Base-by-base conservation (phyloP, 139 green algal genomes). In the Nannochloris sp. region DNA sequence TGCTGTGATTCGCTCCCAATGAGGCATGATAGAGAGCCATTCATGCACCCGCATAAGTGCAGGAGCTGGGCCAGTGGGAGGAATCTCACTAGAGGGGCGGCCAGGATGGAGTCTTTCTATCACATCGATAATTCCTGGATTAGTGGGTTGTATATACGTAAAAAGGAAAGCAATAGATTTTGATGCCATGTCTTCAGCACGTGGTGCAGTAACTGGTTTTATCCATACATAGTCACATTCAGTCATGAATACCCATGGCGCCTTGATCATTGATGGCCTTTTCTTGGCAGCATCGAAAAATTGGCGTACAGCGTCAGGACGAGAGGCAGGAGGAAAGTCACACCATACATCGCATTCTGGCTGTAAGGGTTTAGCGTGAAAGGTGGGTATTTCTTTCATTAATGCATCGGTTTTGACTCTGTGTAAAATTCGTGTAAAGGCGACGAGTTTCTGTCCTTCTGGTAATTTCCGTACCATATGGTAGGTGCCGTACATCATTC, bases 381-480 rank as follows among this genome's bases (percentile, higher is more conserved):
- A 80, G 13, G 70, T 81, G 24, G 71, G 70, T 36, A 92, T 76
- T 81, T 92, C 84, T 6, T 78, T 42, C 66, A 90, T 85, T 7
- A 94, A 75, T 24, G 69, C 56, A 61, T 95, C 89, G 19, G 76
- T 65, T 57, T 63, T 67, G 36, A 77, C 84, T 37, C 90, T 73
- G 67, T 96, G 89, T 54, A 96, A 71, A 51, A 96, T 87, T 34
- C 90, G 80, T 0, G 90, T 96, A 72, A 96, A 95, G 34, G 64
- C 87, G 8, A 77, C 80, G 63, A 95, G 73, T 31, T 81, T 81
- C 7, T 89, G 77, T 2, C 89, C 87, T 1, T 83, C 84, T 1
- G 79, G 79, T 80, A 83, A 77, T 47, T 76, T 45, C 67, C 87
- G 79, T 0, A 86, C 79, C 48, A 87, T 61, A 64, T 88, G 78